Percentiles rank a stretch among this genome's conserved stretches.
Conservation (phyloP, 148 eudicot species). For the Rhododendron griersonianum region DNA sequence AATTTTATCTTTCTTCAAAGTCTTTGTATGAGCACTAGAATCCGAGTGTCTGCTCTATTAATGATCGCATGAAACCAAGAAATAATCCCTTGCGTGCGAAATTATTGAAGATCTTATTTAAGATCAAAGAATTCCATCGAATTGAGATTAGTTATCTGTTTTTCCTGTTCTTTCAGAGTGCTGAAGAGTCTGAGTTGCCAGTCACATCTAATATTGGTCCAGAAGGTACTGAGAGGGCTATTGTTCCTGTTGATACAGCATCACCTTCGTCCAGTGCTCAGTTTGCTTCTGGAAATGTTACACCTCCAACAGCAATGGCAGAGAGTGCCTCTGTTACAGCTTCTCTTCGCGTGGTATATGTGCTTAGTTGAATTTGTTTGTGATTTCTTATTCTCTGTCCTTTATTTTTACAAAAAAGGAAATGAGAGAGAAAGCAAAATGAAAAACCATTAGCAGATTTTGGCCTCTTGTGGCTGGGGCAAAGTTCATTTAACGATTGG, state of each 20-base stretch:
- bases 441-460: neutral
- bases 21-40: neutral
- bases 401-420: neutral
- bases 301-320: slow-evolving; percentile 42
- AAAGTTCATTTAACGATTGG: neutral
- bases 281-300: slow-evolving; percentile 28
- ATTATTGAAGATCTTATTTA: too few relatives aligned
- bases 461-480: neutral
- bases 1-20: neutral
- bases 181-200: slow-evolving; percentile 48
- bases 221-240: slow-evolving; percentile 36
- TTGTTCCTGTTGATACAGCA: slow-evolving; percentile 33
- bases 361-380: neutral
- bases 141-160: neutral
- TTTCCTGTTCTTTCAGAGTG: slow-evolving; percentile 38
- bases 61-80: too few relatives aligned
- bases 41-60: neutral
- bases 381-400: neutral
- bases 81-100: too few relatives aligned
- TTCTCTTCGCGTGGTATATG: slow-evolving; percentile 80
- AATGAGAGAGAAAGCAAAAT: neutral
- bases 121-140: too few relatives aligned
- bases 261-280: slow-evolving; percentile 50
- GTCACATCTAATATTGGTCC: slow-evolving; percentile 34
- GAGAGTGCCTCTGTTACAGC: slow-evolving; percentile 65